phyloP scores from a whole-genome alignment of 768 basidiomycete species.

The Agaricus blazei region DNA sequence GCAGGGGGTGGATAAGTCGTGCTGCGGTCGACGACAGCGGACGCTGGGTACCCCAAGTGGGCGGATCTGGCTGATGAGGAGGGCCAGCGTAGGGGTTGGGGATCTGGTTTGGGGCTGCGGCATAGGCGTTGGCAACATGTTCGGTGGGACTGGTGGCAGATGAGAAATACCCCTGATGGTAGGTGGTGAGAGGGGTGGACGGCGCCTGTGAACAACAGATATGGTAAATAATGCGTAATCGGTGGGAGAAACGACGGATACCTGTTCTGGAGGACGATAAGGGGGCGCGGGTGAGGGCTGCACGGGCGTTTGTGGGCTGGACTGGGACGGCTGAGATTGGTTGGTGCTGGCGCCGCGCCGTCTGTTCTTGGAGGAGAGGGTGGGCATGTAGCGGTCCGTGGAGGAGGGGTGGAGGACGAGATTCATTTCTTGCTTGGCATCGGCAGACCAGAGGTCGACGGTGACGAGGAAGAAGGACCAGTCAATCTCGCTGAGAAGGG shows the following conservation, averaged over 20 bases:
- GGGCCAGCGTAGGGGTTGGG: conserved; percentile 31
- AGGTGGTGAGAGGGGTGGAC: conserved; percentile 25
- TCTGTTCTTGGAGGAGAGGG: conserved; percentile 32
- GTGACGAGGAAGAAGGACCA: conserved; percentile 86
- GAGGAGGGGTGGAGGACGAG: conserved; percentile 85
- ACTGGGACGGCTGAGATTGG: conserved; percentile 22
- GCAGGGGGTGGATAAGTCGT: conserved; percentile 44
- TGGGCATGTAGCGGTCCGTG: conserved; percentile 59
- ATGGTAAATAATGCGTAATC: conserved; percentile 7
- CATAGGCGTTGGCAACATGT: conserved; percentile 24
- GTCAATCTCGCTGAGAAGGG: conserved; percentile 66
- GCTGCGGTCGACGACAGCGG: conserved; percentile 39
- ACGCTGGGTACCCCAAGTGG: conserved; percentile 48
- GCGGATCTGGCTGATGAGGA: conserved; percentile 27
- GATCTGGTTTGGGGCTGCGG: conserved; percentile 16
- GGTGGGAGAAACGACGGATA: conserved; percentile 18
- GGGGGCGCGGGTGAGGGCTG: conserved; percentile 41
- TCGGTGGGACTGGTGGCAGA: conserved; percentile 36
- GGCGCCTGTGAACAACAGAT: conserved; percentile 8
- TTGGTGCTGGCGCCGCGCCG: conserved; percentile 38
- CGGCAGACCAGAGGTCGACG: conserved; percentile 89
- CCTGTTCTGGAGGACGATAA: conserved; percentile 40
- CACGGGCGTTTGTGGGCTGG: conserved; percentile 44
- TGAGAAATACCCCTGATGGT: conserved; percentile 39
- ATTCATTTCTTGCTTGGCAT: conserved; percentile 81